Evolutionary conservation across 805 yeast genomes (phyloP), one percentile per base, ranked within the genome.

Genomic region (Yamadazyma tumulicola): DNA sequence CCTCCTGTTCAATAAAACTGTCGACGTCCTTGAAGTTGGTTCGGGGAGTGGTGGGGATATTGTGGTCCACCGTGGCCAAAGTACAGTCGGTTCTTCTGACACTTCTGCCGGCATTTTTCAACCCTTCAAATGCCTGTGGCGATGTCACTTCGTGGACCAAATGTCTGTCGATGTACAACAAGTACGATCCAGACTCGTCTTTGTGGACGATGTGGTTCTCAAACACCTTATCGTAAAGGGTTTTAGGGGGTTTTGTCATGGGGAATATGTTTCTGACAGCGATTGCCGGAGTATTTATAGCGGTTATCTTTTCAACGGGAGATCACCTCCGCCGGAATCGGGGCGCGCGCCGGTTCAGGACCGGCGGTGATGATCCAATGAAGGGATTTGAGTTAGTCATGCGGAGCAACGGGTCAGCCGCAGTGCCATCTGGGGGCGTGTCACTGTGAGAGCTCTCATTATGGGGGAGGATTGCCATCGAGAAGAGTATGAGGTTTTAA

Each of bases 111-210:
- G 97, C 96, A 53, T 79, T 83, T 45, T 72, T 75, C 51, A 93
- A 75, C 32, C 98, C 98, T 67, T 93, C 98, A 56, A 93, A 93
- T 8, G 98, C 98, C 65, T 93, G 98, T 22, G 99, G 98, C 19
- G 97, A 91, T 2, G 99, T 93, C 34, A 93, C 99, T 67, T 93
- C 98, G 62, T 93, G 98, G 32, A 93, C 96, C 48, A 93, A 72
- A 63, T 93, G 98, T 66, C 98, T 85, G 66, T 93, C 99, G 41
- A 93, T 91, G 64, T 86, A 93, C 42, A 93, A 64, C 43, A 93
- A 72, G 56, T 75, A 82, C 14, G 96, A 88, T 18, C 94, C 95
- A 22, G 86, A 77, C 35, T 85, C 91, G 49, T 87, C 95, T 55
- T 78, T 72, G 65, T 88, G 89, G 47, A 93, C 98, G 39, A 91